Base-by-base conservation (phyloP, 2,329 filamentous ascomycete genomes). In the Ophiostoma himal-ulmi region DNA sequence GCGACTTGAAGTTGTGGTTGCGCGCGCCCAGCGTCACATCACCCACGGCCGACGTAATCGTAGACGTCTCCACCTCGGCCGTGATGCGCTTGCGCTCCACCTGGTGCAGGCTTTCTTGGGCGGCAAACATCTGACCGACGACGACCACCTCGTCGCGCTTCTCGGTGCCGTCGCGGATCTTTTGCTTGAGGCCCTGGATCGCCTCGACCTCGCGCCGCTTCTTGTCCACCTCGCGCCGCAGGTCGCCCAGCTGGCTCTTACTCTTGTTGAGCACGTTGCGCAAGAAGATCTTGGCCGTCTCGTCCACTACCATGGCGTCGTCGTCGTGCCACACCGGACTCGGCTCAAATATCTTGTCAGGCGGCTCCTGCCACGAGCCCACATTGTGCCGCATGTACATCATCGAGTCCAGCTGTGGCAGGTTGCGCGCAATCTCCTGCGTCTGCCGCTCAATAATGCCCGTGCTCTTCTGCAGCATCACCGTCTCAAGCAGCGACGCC, bases 311-410 rank as follows among this genome's bases (percentile, higher is more conserved):
- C 86, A 99, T 96, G 30, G 85, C 81, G 71, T 91, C 91, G 75
- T 97, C 93, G 76, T 99, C 96, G 76, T 97, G 91, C 95, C 96
- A 99, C 37, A 99, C 91, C 0, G 95, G 94, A 78, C 94, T 97
- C 0, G 95, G 91, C 79, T 99, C 95, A 75, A 99, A 99, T 13
- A 82, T 83, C 79, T 95, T 91, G 80, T 97, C 91, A 0, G 86
- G 76, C 0, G 95, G 95, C 77, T 98, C 94, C 76, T 93, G 89
- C 85, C 92, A 96, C 68, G 86, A 82, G 34, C 87, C 86, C 75
- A 91, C 88, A 77, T 99, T 99, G 82, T 99, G 95, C 73, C 91
- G 89, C 71, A 96, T 89, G 79, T 97, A 99, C 95, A 99, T 99
- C 85, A 97, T 92, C 26, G 93, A 96, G 80, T 99, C 96, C 57